phyloP scores from a whole-genome alignment of 441 rosid genomes.

The Melastoma candidum region DNA sequence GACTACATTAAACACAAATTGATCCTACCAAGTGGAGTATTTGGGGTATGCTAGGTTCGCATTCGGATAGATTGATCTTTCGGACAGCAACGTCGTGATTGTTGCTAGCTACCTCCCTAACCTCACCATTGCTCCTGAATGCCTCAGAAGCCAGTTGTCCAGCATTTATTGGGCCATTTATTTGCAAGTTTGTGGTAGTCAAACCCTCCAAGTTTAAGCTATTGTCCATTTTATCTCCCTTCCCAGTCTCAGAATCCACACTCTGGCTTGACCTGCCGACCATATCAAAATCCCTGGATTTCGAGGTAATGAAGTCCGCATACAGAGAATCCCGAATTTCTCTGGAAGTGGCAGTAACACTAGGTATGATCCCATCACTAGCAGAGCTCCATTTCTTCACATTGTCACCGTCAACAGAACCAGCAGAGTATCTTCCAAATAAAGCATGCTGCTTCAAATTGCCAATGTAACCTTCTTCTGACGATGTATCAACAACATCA shows the following conservation, averaged over 20 bases:
- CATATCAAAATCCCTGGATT: constrained; percentile 39
- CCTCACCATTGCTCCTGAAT: constrained; percentile 35
- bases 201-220: constrained; percentile 36
- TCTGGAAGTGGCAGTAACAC: constrained; percentile 39
- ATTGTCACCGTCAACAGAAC: constrained; percentile 71
- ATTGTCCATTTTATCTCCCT: constrained; percentile 42
- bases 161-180: constrained; percentile 39
- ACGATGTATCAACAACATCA: constrained; percentile 81
- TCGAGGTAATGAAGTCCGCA: constrained; percentile 47
- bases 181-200: constrained; percentile 38
- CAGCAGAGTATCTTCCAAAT: constrained; percentile 76
- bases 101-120: constrained; percentile 36
- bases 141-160: constrained; percentile 32
- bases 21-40: constrained; percentile 77
- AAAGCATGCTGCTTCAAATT: constrained; percentile 58
- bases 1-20: background rate
- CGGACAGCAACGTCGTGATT: constrained; percentile 37
- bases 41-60: constrained; percentile 89
- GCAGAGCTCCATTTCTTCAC: constrained; percentile 83
- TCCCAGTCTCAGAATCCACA: constrained; percentile 29
- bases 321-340: constrained; percentile 60
- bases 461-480: constrained; percentile 79
- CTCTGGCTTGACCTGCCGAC: constrained; percentile 35
- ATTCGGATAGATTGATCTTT: constrained; percentile 42
- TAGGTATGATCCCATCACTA: constrained; percentile 47